Percentiles rank a stretch among this genome's conserved stretches.
Evolutionary conservation across 768 basidiomycete genomes (phyloP).

Genomic region (Dentipellis fragilis): DNA sequence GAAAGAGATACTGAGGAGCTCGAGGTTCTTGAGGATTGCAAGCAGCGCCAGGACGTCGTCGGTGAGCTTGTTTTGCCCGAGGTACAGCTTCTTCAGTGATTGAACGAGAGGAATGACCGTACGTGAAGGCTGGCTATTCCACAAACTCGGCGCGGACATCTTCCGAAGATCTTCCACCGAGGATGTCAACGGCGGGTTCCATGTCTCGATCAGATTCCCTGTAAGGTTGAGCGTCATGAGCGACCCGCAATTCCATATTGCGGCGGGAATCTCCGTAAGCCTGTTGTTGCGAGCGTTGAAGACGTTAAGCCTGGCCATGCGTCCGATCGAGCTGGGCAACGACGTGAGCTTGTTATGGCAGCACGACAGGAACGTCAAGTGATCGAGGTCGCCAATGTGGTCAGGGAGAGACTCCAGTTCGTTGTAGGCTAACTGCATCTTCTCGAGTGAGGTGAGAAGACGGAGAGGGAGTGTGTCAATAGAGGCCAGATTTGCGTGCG

Average conservation of each 20-base stretch:
- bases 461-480: slow-evolving; percentile 66
- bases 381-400: slow-evolving; percentile 62
- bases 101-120: slow-evolving; percentile 49
- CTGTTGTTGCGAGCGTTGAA: slow-evolving; percentile 91
- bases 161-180: slow-evolving; percentile 29
- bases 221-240: slow-evolving; percentile 73
- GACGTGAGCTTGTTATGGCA: slow-evolving; percentile 79
- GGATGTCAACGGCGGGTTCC: slow-evolving; percentile 49
- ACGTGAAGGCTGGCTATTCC: slow-evolving; percentile 12
- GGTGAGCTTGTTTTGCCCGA: slow-evolving; percentile 82
- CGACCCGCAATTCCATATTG: slow-evolving; percentile 77
- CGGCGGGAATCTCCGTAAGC: slow-evolving; percentile 63
- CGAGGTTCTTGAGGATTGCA: slow-evolving; percentile 65
- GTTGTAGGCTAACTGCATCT: slow-evolving; percentile 78
- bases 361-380: slow-evolving; percentile 67
- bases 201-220: slow-evolving; percentile 71
- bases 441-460: slow-evolving; percentile 61
- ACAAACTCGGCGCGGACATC: slow-evolving; percentile 24
- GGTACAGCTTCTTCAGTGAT: slow-evolving; percentile 68
- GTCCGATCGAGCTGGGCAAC: slow-evolving; percentile 69
- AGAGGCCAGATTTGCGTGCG: slow-evolving; percentile 77
- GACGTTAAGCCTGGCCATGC: slow-evolving; percentile 57
- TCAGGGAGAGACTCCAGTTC: slow-evolving; percentile 76
- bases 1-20: slow-evolving; percentile 87
- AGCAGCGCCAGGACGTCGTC: slow-evolving; percentile 72